These are phyloP conservation scores for Aspergillus sergii DNA, from an alignment of 2,329 filamentous ascomycete genomes.

Conservation along the genomic window DNA sequence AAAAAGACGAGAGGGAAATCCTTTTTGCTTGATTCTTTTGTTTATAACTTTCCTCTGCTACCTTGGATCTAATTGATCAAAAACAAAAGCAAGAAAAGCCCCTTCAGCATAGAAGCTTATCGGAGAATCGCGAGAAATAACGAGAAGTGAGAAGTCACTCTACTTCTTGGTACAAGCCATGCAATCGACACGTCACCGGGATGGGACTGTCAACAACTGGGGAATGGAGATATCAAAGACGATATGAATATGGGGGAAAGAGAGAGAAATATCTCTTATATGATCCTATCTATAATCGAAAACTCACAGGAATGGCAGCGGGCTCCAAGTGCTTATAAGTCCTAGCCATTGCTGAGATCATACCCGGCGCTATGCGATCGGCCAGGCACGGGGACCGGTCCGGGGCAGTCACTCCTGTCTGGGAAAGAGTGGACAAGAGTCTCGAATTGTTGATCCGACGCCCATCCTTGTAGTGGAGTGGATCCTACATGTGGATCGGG, in stretches of 20 bases:
- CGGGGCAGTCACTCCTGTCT: conserved; percentile 14
- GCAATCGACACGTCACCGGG: conserved; percentile 13
- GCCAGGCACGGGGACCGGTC: conserved; percentile 28
- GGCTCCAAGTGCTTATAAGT: conserved; percentile 2
- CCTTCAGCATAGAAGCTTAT: background rate
- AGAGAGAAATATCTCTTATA: background rate
- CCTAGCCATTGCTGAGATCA: background rate
- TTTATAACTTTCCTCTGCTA: background rate
- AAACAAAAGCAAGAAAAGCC: background rate
- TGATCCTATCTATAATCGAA: conserved; percentile 1
- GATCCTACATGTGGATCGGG: background rate
- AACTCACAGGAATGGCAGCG: background rate
- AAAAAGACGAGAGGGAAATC: background rate
- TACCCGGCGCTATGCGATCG: conserved; percentile 30
- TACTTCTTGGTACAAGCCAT: conserved; percentile 13
- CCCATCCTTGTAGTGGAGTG: conserved; percentile 6
- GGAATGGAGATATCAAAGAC: background rate
- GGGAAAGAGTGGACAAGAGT: conserved; percentile 7
- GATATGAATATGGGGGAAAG: background rate
- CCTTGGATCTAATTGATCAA: background rate
- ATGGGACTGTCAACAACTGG: background rate
- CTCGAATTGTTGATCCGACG: conserved; percentile 14
- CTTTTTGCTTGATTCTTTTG: background rate
- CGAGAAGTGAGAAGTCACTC: background rate
- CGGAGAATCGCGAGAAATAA: conserved; percentile 3